phyloP scores from a whole-genome alignment of 1,284 basidiomycete genomes.

The Trichosporon sp. region DNA sequence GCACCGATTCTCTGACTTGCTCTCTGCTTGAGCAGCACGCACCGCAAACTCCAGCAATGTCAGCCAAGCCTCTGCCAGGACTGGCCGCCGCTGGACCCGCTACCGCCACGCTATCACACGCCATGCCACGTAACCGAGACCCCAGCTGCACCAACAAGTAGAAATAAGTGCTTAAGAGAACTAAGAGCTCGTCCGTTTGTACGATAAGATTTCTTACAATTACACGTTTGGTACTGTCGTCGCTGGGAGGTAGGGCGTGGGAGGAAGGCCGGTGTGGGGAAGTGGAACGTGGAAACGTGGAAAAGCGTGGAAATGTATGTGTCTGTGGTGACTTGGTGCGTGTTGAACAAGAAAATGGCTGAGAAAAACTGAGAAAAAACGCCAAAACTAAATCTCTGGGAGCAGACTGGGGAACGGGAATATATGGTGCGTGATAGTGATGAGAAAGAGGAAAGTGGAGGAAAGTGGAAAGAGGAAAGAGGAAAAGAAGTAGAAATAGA shows the following conservation, averaged over 20 bases:
- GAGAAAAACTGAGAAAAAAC: not conserved
- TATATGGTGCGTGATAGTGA: not conserved
- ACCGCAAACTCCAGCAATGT: no score
- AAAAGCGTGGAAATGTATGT: not conserved
- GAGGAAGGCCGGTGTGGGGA: no score
- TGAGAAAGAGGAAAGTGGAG: not conserved
- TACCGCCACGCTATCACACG: no score
- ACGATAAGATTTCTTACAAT: constrained; percentile 1
- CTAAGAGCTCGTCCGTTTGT: not conserved
- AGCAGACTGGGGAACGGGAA: not conserved
- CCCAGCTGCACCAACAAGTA: not conserved
- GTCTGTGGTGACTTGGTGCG: not conserved
- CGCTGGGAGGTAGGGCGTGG: not conserved
- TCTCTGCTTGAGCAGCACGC: no score
- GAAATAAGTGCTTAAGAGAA: not conserved
- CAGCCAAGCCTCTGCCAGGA: no score
- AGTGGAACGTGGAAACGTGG: no score
- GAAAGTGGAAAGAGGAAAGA: not conserved
- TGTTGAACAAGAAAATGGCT: no score
- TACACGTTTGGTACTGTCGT: not conserved
- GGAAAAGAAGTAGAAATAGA: not conserved
- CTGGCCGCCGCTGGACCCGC: no score
- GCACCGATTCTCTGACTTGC: no score
- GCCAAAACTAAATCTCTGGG: not conserved
- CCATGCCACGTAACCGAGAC: no score